phyloP scores from a whole-genome alignment of 2,329 filamentous ascomycete species.

The Zymoseptoria brevis region DNA sequence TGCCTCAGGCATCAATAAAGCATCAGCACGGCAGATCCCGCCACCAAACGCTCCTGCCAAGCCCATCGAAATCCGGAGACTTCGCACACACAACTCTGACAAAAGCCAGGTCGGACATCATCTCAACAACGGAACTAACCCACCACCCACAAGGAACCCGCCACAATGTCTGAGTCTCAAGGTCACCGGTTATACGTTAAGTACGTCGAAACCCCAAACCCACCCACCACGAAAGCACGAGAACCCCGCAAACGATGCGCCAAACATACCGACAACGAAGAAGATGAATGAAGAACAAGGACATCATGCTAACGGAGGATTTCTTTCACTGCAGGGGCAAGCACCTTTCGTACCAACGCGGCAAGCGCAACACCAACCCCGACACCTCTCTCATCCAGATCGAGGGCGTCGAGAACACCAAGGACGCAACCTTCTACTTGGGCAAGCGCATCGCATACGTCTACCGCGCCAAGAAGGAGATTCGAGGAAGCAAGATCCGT shows the following conservation, averaged over 20 bases:
- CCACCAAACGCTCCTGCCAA: conserved; percentile 2
- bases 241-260: conserved; percentile 1
- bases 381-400: conserved; percentile 86
- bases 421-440: conserved; percentile 93
- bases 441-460: conserved; percentile 99
- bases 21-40: not conserved
- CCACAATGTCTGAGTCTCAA: conserved; percentile 23
- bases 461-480: conserved; percentile 90
- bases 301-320: not conserved
- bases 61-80: not conserved
- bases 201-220: conserved; percentile 14
- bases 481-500: conserved; percentile 96
- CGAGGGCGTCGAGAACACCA: conserved; percentile 88
- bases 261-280: not conserved
- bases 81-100: no score
- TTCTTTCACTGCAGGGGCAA: conserved; percentile 64
- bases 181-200: conserved; percentile 31
- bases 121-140: conserved; percentile 2
- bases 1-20: not conserved
- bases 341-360: conserved; percentile 96
- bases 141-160: not conserved
- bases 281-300: not conserved
- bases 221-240: conserved; percentile 2
- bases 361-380: conserved; percentile 84
- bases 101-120: not conserved